A percentile compares a stretch with the other conserved stretches of the same genome.
These are phyloP conservation scores for Simmondsia chinensis DNA, from an alignment of 148 eudicot genomes.

Conservation along the genomic window DNA sequence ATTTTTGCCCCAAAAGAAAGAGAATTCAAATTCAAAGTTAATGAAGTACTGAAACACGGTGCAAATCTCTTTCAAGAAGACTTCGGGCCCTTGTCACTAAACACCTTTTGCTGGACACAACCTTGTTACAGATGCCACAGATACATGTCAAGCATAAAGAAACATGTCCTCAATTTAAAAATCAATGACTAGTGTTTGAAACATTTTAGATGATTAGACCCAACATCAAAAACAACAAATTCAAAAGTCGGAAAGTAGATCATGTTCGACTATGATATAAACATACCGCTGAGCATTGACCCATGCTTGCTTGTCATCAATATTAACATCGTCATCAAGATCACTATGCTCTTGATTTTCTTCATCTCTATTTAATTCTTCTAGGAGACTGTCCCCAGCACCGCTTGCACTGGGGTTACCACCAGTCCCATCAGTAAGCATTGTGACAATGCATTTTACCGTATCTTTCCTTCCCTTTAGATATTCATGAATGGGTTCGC, in stretches of 20 bases:
- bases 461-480: conserved; percentile 94
- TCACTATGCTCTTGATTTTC: conserved; percentile 70
- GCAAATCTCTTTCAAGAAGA: too few species aligned
- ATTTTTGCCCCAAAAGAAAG: too few species aligned
- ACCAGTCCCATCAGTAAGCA: conserved; percentile 97
- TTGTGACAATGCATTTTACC: conserved; percentile 90
- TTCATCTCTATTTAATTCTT: conserved; percentile 95
- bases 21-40: too few species aligned
- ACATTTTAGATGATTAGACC: too few species aligned
- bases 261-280: not conserved
- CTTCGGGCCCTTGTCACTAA: too few species aligned
- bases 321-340: conserved; percentile 63
- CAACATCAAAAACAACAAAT: too few species aligned
- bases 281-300: conserved; percentile 71
- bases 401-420: conserved; percentile 61
- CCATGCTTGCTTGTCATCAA: conserved; percentile 93
- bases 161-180: too few species aligned
- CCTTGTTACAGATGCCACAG: too few species aligned
- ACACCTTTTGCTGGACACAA: too few species aligned
- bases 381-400: conserved; percentile 94
- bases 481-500: conserved; percentile 94
- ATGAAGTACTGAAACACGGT: too few species aligned
- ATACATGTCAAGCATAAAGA: too few species aligned
- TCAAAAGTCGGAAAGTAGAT: conserved; percentile 1
- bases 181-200: too few species aligned